Evolutionary conservation across 106 monocot species (phyloP).

Genomic region (Amphibolis antarctica): DNA sequence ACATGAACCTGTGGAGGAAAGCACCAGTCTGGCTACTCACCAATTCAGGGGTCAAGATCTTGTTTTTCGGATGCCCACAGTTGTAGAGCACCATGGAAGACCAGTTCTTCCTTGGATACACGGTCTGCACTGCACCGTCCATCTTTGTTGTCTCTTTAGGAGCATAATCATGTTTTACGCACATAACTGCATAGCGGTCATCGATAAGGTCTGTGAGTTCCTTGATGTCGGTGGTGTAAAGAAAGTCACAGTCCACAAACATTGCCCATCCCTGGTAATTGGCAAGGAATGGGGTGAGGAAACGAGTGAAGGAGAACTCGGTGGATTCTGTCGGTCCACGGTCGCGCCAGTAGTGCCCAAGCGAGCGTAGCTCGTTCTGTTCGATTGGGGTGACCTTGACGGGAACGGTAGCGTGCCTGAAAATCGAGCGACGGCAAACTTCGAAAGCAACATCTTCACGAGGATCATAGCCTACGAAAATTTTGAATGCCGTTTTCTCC

Average conservation of each 20-base stretch:
- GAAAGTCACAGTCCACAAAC: constrained; percentile 92
- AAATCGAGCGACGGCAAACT: constrained; percentile 67
- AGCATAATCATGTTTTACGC: constrained; percentile 77
- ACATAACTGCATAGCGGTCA: constrained; percentile 60
- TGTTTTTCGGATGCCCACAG: constrained; percentile 77
- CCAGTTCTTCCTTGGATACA: constrained; percentile 96
- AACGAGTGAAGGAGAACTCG: constrained; percentile 96
- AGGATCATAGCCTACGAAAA: constrained; percentile 90
- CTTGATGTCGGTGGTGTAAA: constrained; percentile 56
- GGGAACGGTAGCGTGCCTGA: constrained; percentile 51
- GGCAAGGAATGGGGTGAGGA: constrained; percentile 77
- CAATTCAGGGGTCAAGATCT: constrained; percentile 44
- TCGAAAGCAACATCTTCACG: constrained; percentile 61
- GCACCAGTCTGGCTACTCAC: constrained; percentile 73
- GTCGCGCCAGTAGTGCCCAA: constrained; percentile 49
- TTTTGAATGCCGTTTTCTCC: constrained; percentile 29
- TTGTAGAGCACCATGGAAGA: constrained; percentile 92
- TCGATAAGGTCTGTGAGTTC: constrained; percentile 36
- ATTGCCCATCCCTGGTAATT: constrained; percentile 65
- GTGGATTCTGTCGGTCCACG: constrained; percentile 72
- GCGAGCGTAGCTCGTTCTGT: constrained; percentile 69
- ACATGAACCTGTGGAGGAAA: constrained; percentile 71
- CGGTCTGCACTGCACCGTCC: constrained; percentile 82
- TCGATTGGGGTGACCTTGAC: constrained; percentile 46
- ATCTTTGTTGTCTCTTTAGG: constrained; percentile 74